Evolutionary conservation across 83 land plant genomes (phyloP).

Genomic region (Larix sibirica): DNA sequence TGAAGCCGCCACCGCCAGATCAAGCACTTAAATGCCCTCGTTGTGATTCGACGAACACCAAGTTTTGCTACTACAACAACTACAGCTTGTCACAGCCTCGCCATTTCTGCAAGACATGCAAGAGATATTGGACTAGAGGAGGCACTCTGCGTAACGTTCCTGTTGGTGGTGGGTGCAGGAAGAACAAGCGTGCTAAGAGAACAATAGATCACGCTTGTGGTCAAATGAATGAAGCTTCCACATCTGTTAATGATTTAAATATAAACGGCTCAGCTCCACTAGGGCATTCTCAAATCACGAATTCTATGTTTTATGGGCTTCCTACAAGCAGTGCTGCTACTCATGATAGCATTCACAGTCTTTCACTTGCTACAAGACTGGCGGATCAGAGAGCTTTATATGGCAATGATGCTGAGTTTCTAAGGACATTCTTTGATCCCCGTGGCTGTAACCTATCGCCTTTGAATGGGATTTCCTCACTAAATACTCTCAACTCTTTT

Average conservation of each 20-base stretch:
- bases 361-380: neutral
- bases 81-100: slow-evolving; percentile 43
- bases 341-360: neutral
- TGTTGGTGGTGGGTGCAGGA: slow-evolving; percentile 46
- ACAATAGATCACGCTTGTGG: neutral
- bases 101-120: slow-evolving; percentile 46
- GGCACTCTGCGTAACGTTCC: slow-evolving; percentile 44
- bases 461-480: neutral
- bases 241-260: neutral
- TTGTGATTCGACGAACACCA: slow-evolving; percentile 35
- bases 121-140: slow-evolving; percentile 46
- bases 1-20: too few relatives aligned
- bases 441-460: slow-evolving; percentile 7
- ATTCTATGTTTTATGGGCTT: neutral
- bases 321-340: neutral
- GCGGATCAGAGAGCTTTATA: slow-evolving; percentile 1
- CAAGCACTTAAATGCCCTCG: slow-evolving; percentile 27
- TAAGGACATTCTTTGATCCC: neutral
- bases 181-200: slow-evolving; percentile 29
- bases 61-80: slow-evolving; percentile 35
- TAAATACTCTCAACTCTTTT: neutral
- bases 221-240: neutral
- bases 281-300: neutral
- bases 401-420: slow-evolving; percentile 8
- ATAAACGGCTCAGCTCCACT: neutral